Percentiles rank a stretch among this genome's conserved stretches.
Conservation (phyloP, 495 filamentous ascomycete species). For the Aspergillus cavernicola region DNA sequence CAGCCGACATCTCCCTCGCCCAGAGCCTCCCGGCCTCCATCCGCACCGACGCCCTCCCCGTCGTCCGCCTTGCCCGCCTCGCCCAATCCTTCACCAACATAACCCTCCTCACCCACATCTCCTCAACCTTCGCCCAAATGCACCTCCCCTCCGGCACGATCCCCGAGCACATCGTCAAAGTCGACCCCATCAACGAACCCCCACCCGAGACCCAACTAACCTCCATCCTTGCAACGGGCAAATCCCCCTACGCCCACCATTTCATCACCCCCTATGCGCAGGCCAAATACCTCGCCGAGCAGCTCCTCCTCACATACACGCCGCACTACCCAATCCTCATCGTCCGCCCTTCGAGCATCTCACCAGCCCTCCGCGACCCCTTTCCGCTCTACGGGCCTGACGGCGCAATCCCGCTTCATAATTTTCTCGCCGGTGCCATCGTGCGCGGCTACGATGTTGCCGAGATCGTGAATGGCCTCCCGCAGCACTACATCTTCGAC, state of each 20-base stretch:
- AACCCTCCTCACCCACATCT: conserved; percentile 19
- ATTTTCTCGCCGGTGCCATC: neutral
- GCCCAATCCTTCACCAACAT: no score
- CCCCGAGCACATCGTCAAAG: no score
- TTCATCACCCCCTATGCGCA: conserved; percentile 15
- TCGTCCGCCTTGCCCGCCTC: neutral
- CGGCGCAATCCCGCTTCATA: conserved; percentile 4
- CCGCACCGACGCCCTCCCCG: conserved; percentile 12
- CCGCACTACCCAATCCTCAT: conserved; percentile 11
- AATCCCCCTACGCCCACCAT: no score
- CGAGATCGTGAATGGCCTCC: neutral
- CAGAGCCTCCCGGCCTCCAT: conserved; percentile 5
- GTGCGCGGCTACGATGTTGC: neutral
- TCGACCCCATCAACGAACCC: no score
- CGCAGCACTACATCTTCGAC: neutral
- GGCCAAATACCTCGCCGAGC: conserved; percentile 23
- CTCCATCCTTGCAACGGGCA: no score
- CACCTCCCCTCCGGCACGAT: no score
- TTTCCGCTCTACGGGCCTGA: conserved; percentile 18
- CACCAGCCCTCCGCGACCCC: conserved; percentile 21
- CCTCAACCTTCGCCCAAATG: no score
- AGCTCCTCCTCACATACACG: conserved; percentile 5
- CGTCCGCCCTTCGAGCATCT: conserved; percentile 17
- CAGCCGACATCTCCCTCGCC: conserved; percentile 17
- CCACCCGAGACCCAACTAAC: no score